Conservation (phyloP, 2,329 filamentous ascomycete species). For the Phialocephala subalpina region DNA sequence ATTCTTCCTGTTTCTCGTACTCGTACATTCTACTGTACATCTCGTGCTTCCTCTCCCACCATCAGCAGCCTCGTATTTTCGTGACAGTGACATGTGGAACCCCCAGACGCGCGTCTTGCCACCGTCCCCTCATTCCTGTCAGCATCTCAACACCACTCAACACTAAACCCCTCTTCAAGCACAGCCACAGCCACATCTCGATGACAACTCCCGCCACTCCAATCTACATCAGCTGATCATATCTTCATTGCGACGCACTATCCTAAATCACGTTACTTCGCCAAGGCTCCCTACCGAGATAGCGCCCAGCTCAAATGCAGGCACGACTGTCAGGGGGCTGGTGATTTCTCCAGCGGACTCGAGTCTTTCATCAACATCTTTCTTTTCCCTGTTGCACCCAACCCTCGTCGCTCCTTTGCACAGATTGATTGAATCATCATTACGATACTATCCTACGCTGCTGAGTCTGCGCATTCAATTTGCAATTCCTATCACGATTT, state of each 20-base stretch:
- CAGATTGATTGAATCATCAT: not conserved
- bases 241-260: not conserved
- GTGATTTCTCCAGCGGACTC: not conserved
- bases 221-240: not conserved
- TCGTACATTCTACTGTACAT: not conserved
- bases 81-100: not conserved
- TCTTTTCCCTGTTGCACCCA: conserved; percentile 11
- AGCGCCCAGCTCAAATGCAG: not conserved
- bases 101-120: not conserved
- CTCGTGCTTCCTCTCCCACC: not conserved
- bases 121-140: not conserved
- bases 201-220: not conserved
- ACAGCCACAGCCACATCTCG: not conserved
- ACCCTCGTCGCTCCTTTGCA: conserved; percentile 24
- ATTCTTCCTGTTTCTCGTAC: not conserved
- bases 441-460: conserved; percentile 6
- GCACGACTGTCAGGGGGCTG: conserved; percentile 2
- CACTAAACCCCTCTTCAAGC: not conserved
- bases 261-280: not conserved
- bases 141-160: not conserved
- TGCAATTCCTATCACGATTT: not conserved
- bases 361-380: not conserved
- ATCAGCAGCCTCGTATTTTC: not conserved
- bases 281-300: conserved; percentile 7
- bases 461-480: not conserved